A percentile compares a stretch with the other conserved stretches of the same genome.
Evolutionary conservation across 2,329 filamentous ascomycete genomes (phyloP).

Genomic region (Trichoderma harzianum): DNA sequence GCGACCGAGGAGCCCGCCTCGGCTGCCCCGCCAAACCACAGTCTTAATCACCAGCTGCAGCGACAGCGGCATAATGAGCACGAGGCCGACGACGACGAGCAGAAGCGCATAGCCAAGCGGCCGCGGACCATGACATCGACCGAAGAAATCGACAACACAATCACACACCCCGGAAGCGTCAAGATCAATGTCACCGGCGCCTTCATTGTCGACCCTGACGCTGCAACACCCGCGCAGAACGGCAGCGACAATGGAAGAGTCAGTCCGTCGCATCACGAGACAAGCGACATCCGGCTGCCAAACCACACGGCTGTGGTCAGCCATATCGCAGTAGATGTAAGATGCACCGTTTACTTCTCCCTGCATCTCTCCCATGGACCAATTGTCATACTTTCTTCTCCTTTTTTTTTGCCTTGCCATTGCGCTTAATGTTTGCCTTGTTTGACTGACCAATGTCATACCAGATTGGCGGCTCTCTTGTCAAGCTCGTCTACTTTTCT

Average conservation of each 20-base stretch:
- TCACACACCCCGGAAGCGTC: slow-evolving; percentile 66
- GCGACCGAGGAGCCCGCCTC: slow-evolving; percentile 11
- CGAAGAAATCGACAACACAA: slow-evolving; percentile 58
- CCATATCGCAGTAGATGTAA: slow-evolving; percentile 93
- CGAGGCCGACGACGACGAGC: slow-evolving; percentile 5
- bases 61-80: not conserved
- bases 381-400: not conserved
- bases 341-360: slow-evolving; percentile 32
- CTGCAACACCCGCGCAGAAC: slow-evolving; percentile 46
- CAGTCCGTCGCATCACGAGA: slow-evolving; percentile 59
- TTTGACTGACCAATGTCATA: not conserved
- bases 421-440: not conserved
- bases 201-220: slow-evolving; percentile 88
- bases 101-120: slow-evolving; percentile 16
- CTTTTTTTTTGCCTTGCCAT: not conserved
- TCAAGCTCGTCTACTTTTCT: slow-evolving; percentile 96
- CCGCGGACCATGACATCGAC: slow-evolving; percentile 44
- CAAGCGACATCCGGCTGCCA: slow-evolving; percentile 90
- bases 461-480: slow-evolving; percentile 91
- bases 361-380: not conserved
- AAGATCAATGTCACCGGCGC: slow-evolving; percentile 96
- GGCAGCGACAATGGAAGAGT: slow-evolving; percentile 41
- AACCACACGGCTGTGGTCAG: slow-evolving; percentile 94
- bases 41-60: not conserved
- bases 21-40: slow-evolving; percentile 16